Conservation (phyloP, 371 early-diverging fungal genomes). For the Rozella allomycis region DNA sequence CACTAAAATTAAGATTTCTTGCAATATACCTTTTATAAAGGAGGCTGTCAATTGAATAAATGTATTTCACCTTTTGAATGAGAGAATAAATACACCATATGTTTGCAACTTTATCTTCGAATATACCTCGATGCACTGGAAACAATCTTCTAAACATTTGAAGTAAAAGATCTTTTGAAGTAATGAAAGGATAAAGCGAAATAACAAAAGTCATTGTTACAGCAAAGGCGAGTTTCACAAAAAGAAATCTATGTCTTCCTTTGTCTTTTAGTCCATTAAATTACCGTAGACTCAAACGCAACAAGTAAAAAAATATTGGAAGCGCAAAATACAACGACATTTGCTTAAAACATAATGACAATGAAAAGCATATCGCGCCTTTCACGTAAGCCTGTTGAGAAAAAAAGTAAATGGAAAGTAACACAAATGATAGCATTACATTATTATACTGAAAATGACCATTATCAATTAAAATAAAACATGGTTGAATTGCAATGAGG, state of each 20-base stretch:
- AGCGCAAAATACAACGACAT: slow-evolving; percentile 86
- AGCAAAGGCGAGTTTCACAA: slow-evolving; percentile 45
- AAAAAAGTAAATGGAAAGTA: slow-evolving; percentile 49
- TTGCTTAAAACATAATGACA: slow-evolving; percentile 71
- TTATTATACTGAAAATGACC: slow-evolving; percentile 92
- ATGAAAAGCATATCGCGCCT: slow-evolving; percentile 53
- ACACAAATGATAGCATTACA: slow-evolving; percentile 70
- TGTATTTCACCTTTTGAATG: slow-evolving; percentile 46
- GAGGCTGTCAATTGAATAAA: slow-evolving; percentile 34
- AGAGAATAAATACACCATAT: slow-evolving; percentile 82
- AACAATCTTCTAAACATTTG: slow-evolving; percentile 68
- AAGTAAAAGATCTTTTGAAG: slow-evolving; percentile 30
- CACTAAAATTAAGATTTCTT: slow-evolving; percentile 14
- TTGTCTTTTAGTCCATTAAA: background rate
- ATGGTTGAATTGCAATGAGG: slow-evolving; percentile 47
- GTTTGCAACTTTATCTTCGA: slow-evolving; percentile 92
- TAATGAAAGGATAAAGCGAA: slow-evolving; percentile 44
- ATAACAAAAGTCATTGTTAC: slow-evolving; percentile 45
- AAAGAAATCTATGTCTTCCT: slow-evolving; percentile 13
- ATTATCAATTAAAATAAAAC: slow-evolving; percentile 68
- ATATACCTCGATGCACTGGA: slow-evolving; percentile 77
- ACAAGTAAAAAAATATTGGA: slow-evolving; percentile 61
- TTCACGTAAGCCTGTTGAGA: slow-evolving; percentile 28
- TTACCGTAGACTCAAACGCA: slow-evolving; percentile 40
- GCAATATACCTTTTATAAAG: slow-evolving; percentile 37